Conservation (phyloP, 495 filamentous ascomycete genomes). For the Penicillium fimorum region DNA sequence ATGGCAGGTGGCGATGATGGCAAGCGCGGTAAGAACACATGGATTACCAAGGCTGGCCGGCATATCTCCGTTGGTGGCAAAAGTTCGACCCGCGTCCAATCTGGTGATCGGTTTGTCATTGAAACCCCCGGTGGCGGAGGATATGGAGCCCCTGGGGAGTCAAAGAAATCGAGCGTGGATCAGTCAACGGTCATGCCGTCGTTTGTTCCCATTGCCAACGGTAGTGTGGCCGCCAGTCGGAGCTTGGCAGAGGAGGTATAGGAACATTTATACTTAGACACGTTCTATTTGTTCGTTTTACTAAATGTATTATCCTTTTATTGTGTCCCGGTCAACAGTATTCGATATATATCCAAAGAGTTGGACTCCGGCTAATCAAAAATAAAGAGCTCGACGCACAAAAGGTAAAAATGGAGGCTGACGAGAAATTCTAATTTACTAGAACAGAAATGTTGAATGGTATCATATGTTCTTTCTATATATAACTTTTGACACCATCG, state of each 20-base stretch:
- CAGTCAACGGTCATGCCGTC: constrained; percentile 4
- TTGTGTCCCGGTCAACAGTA: no score
- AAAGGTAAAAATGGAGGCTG: no score
- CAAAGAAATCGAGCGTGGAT: constrained; percentile 6
- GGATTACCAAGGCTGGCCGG: constrained; percentile 59
- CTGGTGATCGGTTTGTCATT: constrained; percentile 78
- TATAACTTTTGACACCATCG: no score
- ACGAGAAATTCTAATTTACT: no score
- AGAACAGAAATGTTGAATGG: no score
- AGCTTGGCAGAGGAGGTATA: constrained; percentile 12
- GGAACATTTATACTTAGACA: background rate
- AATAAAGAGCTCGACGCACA: no score
- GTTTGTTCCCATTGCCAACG: constrained; percentile 14
- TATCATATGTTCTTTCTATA: no score
- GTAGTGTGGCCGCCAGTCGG: constrained; percentile 11
- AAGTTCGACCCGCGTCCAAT: constrained; percentile 76
- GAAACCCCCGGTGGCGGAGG: constrained; percentile 47
- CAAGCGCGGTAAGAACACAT: constrained; percentile 21
- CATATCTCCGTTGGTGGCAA: constrained; percentile 77
- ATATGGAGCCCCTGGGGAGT: constrained; percentile 27
- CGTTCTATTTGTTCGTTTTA: background rate
- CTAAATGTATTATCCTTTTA: background rate
- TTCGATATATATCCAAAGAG: no score
- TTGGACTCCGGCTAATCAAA: no score
- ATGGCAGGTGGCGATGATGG: constrained; percentile 76